Evolutionary conservation across 2,329 filamentous ascomycete species (phyloP).

Genomic region (Colletotrichum zoysiae): DNA sequence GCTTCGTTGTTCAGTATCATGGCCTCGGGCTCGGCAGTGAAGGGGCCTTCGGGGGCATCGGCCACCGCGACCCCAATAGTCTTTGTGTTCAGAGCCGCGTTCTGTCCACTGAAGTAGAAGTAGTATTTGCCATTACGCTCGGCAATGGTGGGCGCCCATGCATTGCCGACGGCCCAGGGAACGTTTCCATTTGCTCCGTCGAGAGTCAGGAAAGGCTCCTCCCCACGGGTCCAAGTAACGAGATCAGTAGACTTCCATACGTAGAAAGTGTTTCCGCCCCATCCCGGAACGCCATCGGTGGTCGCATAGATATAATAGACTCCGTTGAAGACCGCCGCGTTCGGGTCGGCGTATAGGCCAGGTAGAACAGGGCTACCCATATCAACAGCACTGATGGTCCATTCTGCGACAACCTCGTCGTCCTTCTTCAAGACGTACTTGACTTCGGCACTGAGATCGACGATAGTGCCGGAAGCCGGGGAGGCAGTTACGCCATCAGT

Average conservation of each 20-base stretch:
- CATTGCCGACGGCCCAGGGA: constrained; percentile 74
- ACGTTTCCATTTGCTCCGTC: constrained; percentile 64
- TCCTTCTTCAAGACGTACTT: constrained; percentile 42
- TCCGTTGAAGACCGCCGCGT: constrained; percentile 58
- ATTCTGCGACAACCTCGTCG: constrained; percentile 21
- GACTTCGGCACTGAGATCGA: constrained; percentile 40
- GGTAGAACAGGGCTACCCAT: constrained; percentile 52
- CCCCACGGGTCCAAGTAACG: constrained; percentile 55
- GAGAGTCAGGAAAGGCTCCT: constrained; percentile 58
- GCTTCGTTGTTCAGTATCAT: constrained; percentile 68
- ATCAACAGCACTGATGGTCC: constrained; percentile 41
- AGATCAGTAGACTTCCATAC: constrained; percentile 61
- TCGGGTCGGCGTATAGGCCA: constrained; percentile 60
- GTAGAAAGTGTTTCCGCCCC: constrained; percentile 62
- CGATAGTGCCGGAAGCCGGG: constrained; percentile 41
- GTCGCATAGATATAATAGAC: constrained; percentile 63
- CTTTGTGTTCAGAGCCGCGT: constrained; percentile 64
- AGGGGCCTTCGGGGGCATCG: constrained; percentile 70
- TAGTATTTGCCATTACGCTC: constrained; percentile 72
- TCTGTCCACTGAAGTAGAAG: constrained; percentile 70
- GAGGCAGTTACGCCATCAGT: constrained; percentile 41
- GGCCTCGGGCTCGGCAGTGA: constrained; percentile 63
- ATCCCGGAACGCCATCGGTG: constrained; percentile 58
- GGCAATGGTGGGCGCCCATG: constrained; percentile 76
- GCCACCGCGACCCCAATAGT: constrained; percentile 72